Evolutionary conservation across 75 land plant species (phyloP).

Genomic region (Selaginella moellendorffii): DNA sequence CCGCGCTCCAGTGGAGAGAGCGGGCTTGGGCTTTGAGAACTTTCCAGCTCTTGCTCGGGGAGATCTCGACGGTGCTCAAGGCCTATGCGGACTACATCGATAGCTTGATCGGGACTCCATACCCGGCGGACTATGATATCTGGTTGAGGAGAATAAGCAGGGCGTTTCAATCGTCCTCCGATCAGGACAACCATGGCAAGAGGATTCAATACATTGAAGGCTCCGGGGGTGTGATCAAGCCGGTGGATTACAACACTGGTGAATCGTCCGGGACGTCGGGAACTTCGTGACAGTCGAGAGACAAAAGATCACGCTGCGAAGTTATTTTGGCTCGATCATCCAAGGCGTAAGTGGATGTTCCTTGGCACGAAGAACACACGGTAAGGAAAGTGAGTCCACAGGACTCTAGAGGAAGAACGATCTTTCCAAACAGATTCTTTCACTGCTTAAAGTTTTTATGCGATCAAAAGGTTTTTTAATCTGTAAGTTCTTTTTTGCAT

Average conservation of each 20-base stretch:
- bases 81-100: conserved; percentile 75
- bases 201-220: conserved; percentile 20
- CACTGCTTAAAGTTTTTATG: no score
- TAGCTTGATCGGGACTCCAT: conserved; percentile 58
- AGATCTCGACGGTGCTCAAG: conserved; percentile 47
- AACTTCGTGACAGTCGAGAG: conserved; percentile 15
- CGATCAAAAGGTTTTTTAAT: no score
- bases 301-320: no score
- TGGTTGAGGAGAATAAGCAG: conserved; percentile 32
- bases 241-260: conserved; percentile 24
- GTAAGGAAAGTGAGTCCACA: no score
- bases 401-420: no score
- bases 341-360: no score
- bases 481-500: no score
- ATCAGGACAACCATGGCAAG: conserved; percentile 41
- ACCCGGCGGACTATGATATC: conserved; percentile 51
- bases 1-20: conserved; percentile 57
- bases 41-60: conserved; percentile 49
- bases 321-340: no score
- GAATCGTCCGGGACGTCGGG: conserved; percentile 61
- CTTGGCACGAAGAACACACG: no score
- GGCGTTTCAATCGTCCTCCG: conserved; percentile 17
- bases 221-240: not conserved
- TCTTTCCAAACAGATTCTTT: no score
- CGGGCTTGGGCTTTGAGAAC: conserved; percentile 31